These are phyloP conservation scores for Phialophora verrucosa DNA, from an alignment of 2,329 filamentous ascomycete species.

Conservation along the genomic window DNA sequence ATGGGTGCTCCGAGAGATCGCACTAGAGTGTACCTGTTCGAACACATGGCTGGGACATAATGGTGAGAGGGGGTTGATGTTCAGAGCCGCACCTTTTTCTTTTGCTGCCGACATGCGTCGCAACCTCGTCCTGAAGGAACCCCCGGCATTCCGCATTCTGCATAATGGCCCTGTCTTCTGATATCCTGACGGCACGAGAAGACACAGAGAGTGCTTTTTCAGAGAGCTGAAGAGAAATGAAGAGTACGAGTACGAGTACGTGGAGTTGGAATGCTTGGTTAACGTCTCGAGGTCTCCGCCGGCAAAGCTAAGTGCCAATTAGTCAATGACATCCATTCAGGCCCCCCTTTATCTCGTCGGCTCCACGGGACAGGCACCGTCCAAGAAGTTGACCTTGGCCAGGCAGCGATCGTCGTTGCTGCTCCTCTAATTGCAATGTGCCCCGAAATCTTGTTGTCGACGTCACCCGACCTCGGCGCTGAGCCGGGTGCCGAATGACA, in stretches of 20 bases:
- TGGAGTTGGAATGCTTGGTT: not conserved
- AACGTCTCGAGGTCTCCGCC: not conserved
- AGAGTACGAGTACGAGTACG: not conserved
- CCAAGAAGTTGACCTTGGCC: not conserved
- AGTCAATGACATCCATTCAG: not conserved
- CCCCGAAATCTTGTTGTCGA: not conserved
- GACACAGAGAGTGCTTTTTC: not conserved
- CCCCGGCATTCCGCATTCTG: slow-evolving; percentile 50
- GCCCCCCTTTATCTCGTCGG: not conserved
- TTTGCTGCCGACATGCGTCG: slow-evolving; percentile 58
- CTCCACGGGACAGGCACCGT: not conserved
- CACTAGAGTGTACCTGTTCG: slow-evolving; percentile 46
- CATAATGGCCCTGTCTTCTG: not conserved
- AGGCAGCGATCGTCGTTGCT: not conserved
- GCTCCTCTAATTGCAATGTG: not conserved
- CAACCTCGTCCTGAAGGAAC: slow-evolving; percentile 59
- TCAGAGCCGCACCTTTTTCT: slow-evolving; percentile 56
- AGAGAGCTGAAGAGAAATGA: not conserved
- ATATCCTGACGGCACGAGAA: not conserved
- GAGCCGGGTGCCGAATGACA: not conserved
- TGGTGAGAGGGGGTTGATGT: not conserved
- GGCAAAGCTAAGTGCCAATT: not conserved
- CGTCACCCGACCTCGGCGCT: not conserved
- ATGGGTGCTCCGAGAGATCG: slow-evolving; percentile 52
- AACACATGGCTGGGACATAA: no score